These are phyloP conservation scores for Ceriops tagal DNA, from an alignment of 345 rosid genomes.

Conservation along the genomic window DNA sequence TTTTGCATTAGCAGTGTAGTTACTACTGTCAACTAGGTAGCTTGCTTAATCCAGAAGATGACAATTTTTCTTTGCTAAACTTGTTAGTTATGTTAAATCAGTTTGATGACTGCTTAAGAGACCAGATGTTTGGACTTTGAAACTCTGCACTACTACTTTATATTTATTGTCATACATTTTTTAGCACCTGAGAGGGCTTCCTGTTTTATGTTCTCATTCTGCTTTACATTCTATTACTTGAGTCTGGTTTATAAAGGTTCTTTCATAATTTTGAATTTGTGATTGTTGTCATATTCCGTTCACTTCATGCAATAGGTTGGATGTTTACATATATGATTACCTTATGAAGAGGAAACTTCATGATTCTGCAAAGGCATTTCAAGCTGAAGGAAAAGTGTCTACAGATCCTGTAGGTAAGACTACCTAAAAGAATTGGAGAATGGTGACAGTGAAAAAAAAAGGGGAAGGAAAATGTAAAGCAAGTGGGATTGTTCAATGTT, in stretches of 20 bases:
- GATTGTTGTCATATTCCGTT: background rate
- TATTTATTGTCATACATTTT: background rate
- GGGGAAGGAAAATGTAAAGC: background rate
- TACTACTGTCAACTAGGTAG: too few species aligned
- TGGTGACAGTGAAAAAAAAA: background rate
- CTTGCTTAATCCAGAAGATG: too few species aligned
- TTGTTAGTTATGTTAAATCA: too few species aligned
- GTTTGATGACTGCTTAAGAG: too few species aligned
- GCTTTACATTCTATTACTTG: background rate
- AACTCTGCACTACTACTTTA: background rate
- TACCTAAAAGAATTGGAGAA: background rate
- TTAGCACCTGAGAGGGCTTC: background rate
- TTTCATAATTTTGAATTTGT: background rate
- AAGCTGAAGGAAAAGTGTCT: slow-evolving; percentile 58
- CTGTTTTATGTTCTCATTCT: background rate
- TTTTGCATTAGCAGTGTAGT: too few species aligned
- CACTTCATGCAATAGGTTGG: slow-evolving; percentile 46
- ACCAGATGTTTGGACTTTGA: too few species aligned
- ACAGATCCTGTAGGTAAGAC: slow-evolving; percentile 58
- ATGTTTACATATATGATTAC: slow-evolving; percentile 63
- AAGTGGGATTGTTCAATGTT: background rate
- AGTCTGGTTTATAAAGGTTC: background rate
- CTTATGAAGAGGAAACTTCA: slow-evolving; percentile 58
- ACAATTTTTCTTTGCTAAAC: too few species aligned
- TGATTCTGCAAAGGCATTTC: slow-evolving; percentile 58